Conservation (phyloP, 257 asterid species). For the Solanum sitiens region DNA sequence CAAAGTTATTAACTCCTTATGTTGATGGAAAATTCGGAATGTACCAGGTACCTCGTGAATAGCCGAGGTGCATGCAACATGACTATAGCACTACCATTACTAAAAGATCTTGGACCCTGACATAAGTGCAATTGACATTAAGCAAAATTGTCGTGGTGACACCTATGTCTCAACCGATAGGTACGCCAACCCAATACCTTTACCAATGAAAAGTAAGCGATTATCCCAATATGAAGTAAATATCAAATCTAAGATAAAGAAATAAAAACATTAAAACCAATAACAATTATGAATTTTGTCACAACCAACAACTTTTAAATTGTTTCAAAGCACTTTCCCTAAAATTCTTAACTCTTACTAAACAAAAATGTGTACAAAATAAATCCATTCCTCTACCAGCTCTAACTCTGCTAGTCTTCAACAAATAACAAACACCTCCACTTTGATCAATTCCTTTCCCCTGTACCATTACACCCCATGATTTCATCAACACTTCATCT, state of each 20-base stretch:
- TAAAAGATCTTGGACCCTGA: neutral
- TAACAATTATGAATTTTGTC: neutral
- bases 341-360: constrained; percentile 46
- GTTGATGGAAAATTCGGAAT: neutral
- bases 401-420: constrained; percentile 53
- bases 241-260: neutral
- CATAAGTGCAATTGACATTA: neutral
- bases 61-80: neutral
- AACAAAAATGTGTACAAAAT: constrained; percentile 58
- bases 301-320: constrained; percentile 44
- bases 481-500: constrained; percentile 29
- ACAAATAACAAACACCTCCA: constrained; percentile 55
- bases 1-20: neutral
- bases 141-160: neutral
- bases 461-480: constrained; percentile 70
- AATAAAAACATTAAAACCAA: neutral
- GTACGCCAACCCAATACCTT: no score
- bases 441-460: constrained; percentile 32
- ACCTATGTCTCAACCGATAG: neutral
- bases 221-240: neutral
- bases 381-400: constrained; percentile 55
- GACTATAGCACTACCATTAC: neutral
- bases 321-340: constrained; percentile 39
- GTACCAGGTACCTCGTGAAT: neutral
- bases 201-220: no score